A percentile compares a stretch with the other conserved stretches of the same genome.
These are phyloP conservation scores for Vigna angularis DNA, from an alignment of 306 rosid species.

Conservation along the genomic window DNA sequence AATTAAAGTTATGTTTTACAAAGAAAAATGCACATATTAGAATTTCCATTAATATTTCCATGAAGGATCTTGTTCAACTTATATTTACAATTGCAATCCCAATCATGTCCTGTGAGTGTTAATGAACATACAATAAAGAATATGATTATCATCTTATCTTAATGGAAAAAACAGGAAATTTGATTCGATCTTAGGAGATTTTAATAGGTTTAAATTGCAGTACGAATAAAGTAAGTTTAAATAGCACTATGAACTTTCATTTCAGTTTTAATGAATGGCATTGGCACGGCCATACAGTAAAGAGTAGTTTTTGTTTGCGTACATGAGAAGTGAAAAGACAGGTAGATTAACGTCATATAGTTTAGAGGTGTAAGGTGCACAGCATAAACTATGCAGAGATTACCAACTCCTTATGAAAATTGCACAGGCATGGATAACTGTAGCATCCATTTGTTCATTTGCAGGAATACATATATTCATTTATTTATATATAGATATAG, in stretches of 20 bases:
- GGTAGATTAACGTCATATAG: slow-evolving; percentile 8
- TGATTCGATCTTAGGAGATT: background rate
- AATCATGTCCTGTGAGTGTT: background rate
- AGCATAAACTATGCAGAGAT: slow-evolving; percentile 4
- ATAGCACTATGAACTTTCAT: slow-evolving; percentile 5
- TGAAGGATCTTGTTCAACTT: slow-evolving; percentile 2
- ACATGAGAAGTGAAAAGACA: slow-evolving; percentile 19
- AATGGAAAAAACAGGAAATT: slow-evolving; percentile 7
- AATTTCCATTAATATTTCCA: slow-evolving; percentile 17
- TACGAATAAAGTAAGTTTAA: slow-evolving; percentile 8
- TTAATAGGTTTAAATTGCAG: background rate
- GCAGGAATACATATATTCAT: slow-evolving; percentile 21
- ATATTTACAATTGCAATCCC: slow-evolving; percentile 13
- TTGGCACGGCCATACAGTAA: background rate
- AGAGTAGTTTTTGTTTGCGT: background rate
- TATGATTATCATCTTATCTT: background rate
- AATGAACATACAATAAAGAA: slow-evolving; percentile 5
- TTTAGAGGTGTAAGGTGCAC: background rate
- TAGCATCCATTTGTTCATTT: slow-evolving; percentile 30
- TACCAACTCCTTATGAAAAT: slow-evolving; percentile 9
- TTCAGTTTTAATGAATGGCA: slow-evolving; percentile 18
- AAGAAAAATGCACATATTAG: background rate
- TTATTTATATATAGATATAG: slow-evolving; percentile 11
- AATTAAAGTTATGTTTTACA: slow-evolving; percentile 17
- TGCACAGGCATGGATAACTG: slow-evolving; percentile 14